phyloP scores from a whole-genome alignment of 176 grass and related monocot genomes.

The Eragrostis curvula region DNA sequence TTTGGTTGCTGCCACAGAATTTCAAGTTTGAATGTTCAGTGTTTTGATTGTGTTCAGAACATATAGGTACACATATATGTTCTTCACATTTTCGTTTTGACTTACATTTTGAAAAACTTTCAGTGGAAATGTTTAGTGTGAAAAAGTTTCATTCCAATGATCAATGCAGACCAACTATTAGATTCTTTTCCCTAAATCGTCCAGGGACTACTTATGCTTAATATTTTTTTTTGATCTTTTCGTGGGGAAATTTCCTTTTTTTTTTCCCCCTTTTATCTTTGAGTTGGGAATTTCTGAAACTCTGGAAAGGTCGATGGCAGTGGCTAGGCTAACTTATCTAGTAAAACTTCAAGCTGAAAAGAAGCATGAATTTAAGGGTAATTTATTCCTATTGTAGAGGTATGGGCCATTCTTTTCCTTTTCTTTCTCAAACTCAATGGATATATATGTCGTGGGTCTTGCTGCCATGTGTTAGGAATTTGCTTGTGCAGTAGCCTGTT shows the following conservation, averaged over 20 bases:
- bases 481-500: neutral
- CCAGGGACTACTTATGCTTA: neutral
- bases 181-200: neutral
- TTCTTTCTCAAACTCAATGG: no score
- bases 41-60: neutral
- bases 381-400: neutral
- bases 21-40: neutral
- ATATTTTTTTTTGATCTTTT: neutral
- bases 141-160: neutral
- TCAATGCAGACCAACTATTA: neutral
- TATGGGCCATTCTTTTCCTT: no score
- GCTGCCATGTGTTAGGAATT: neutral
- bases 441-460: no score
- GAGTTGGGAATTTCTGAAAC: neutral
- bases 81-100: neutral
- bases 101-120: neutral
- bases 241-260: neutral
- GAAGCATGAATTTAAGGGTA: neutral
- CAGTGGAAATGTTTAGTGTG: neutral
- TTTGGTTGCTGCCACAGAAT: neutral
- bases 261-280: neutral
- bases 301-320: neutral
- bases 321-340: neutral
- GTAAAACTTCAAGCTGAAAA: neutral
- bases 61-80: neutral